Percentiles rank a stretch among this genome's conserved stretches.
Conservation (phyloP, 176 grass and related monocot species). For the Oropetium thomaeum region DNA sequence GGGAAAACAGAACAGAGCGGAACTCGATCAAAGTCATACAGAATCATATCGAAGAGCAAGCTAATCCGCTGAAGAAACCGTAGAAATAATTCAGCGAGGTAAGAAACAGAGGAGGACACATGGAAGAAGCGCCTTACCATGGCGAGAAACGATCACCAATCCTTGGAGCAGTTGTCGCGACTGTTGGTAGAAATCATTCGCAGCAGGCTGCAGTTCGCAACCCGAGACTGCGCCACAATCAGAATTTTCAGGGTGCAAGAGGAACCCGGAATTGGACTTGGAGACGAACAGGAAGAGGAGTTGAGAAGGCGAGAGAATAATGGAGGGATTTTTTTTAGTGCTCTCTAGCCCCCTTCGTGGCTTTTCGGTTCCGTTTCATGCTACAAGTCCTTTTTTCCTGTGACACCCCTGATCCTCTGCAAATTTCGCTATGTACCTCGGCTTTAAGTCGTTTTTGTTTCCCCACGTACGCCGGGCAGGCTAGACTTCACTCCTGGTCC, state of each 20-base stretch:
- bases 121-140: slow-evolving; percentile 47
- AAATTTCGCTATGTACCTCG: background rate
- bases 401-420: background rate
- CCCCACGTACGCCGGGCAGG: too few species aligned
- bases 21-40: background rate
- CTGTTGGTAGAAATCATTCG: slow-evolving; percentile 6
- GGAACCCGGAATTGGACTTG: slow-evolving; percentile 20
- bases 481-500: background rate
- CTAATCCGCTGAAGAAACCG: slow-evolving; percentile 7
- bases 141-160: slow-evolving; percentile 18
- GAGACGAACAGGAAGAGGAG: slow-evolving; percentile 24
- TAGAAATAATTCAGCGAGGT: background rate
- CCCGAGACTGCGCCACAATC: background rate
- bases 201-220: background rate
- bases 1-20: background rate
- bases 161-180: background rate
- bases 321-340: slow-evolving; percentile 36
- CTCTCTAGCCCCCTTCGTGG: slow-evolving; percentile 25
- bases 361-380: slow-evolving; percentile 26
- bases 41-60: background rate
- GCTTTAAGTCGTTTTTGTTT: background rate
- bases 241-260: background rate
- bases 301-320: slow-evolving; percentile 11
- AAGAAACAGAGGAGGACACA: slow-evolving; percentile 27
- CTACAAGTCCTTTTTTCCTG: background rate